Evolutionary conservation across 768 basidiomycete genomes (phyloP).

Genomic region (Termitomyces eurrhizus): DNA sequence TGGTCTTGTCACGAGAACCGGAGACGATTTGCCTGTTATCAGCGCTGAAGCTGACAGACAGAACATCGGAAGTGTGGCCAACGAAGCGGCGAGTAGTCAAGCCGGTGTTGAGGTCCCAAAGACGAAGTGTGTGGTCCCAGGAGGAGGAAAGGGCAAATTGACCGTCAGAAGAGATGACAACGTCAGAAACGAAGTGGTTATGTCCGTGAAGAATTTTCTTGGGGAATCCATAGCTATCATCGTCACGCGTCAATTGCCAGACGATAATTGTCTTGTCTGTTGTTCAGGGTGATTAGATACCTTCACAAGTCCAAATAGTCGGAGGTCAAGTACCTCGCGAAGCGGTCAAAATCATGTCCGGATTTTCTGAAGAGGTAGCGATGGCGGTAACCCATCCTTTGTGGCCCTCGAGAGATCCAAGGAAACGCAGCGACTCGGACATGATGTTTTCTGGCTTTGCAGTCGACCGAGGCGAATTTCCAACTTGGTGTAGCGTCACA

Average conservation of each 20-base stretch:
- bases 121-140: constrained; percentile 99
- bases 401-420: constrained; percentile 90
- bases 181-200: constrained; percentile 99
- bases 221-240: constrained; percentile 90
- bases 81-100: constrained; percentile 95
- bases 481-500: constrained; percentile 33
- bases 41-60: constrained; percentile 98
- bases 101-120: constrained; percentile 99
- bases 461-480: constrained; percentile 26
- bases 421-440: constrained; percentile 85
- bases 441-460: constrained; percentile 43
- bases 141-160: constrained; percentile 99
- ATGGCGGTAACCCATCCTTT: constrained; percentile 99
- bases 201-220: constrained; percentile 98
- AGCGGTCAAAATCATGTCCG: constrained; percentile 97
- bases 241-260: constrained; percentile 96
- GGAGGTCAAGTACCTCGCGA: constrained; percentile 73
- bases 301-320: background rate
- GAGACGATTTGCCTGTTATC: constrained; percentile 99
- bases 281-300: constrained; percentile 21
- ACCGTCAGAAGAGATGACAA: constrained; percentile 98
- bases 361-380: constrained; percentile 97
- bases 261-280: constrained; percentile 99
- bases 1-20: constrained; percentile 92
- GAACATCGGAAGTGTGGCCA: constrained; percentile 96